Evolutionary conservation across 441 rosid species (phyloP), one percentile per base, ranked within the genome.

Genomic region (Daphne laureola): DNA sequence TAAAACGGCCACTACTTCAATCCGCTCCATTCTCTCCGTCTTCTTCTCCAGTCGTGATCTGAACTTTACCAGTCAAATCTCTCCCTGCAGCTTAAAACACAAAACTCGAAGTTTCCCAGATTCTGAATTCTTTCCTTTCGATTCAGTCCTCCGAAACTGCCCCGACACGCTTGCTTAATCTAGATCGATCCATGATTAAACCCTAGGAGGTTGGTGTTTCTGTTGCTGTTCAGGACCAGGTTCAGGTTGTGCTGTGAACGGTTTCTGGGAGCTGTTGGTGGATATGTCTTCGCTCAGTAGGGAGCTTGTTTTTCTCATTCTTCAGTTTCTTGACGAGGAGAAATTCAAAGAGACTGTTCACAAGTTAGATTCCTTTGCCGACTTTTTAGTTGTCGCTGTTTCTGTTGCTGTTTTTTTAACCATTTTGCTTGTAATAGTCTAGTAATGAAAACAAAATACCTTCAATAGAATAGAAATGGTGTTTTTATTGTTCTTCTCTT

Each of bases 241-340:
- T 16, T 8, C 5, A 31, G 38, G 38, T 16, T 8, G 4, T 12
- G 5, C 0, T 25, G 23, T 43, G 36, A 18, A 8, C 13, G 6
- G 0, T 41, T 27, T 12, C 2, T 15, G 38, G 11, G 38, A 31
- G 38, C 38, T 31, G 38, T 27, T 11, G n/a, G 12, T 5, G 31
- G 11, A 9, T 8, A 81, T 81, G 87, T 72, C 84, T 48, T 81
- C 87, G 36, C 60, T 81, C 17, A 78, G 84, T 52, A 76, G 82
- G 54, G 87, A 81, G 42, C 66, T 81, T n/a, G 84, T 81, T 41
- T 78, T 81, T 49, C 67, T 81, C 54, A 81, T 81, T 51, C 80
- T 81, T 52, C 87, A 81, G 67, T 81, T 81, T 63, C 71, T 81
- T 15, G 84, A 78, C 8, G 87, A 81, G 51, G 87, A 81, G 72